Evolutionary conservation across 108 stramenopile species (phyloP), one percentile per base, ranked within the genome.

Genomic region (Conticribra weissflogii): DNA sequence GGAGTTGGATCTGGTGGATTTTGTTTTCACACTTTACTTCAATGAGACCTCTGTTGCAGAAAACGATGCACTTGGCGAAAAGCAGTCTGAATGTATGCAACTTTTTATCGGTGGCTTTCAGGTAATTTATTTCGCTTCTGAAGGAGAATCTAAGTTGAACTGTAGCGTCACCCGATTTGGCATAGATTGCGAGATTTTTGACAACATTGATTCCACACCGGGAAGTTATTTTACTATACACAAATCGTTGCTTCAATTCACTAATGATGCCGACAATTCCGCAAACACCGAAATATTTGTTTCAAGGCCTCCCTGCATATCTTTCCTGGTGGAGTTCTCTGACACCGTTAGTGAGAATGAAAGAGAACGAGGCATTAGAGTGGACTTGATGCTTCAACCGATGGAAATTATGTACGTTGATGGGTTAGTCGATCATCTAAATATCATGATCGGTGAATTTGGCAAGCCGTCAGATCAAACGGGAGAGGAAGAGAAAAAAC

Each of bases 141-240:
- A 64, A n/a, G 28, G 23, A 44, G 31, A 66, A 28, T 72, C 79
- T 3, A 84, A 81, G 44, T 31, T 83, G 8, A 62, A 64, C 34
- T 52, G 82, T 14, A 76, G 63, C 62, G 50, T 89, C 21, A 73
- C 79, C 12, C 86, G 88, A 60, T 68, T 94, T 69, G 83, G 83
- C n/a, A 71, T 89, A 18, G 92, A 94, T 66, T 78, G 86, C 79
- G 73, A 86, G 21, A 60, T 83, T 32, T 32, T 24, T 17, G 24
- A 48, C 15, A 33, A 21, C 3, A 7, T 56, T 41, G 12, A 12
- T 12, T 41, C 12, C 8, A 41, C 5, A 12, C 44, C 52, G 24
- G 22, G 56, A 52, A 56, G 21, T 28, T 51, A 17, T 34, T 46
- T 55, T 15, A 29, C 23, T n/a, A 17, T 76, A 8, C 55, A 63